Conservation (phyloP, 2,329 filamentous ascomycete genomes). For the Sordariomycetes sp. region DNA sequence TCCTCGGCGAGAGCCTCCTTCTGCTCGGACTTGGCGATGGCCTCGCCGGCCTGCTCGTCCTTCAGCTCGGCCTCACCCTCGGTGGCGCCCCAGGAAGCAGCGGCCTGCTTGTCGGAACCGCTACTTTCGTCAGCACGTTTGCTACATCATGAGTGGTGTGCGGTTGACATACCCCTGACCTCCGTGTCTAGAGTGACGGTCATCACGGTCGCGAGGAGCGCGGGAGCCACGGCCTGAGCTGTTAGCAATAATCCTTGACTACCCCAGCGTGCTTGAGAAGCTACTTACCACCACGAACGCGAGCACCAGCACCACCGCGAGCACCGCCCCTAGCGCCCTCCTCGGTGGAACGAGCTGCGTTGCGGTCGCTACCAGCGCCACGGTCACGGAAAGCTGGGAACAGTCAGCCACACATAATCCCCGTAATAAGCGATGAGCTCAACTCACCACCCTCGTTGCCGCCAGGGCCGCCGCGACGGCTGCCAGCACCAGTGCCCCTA, state of each 20-base stretch:
- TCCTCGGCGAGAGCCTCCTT: conserved; percentile 55
- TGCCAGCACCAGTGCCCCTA: conserved; percentile 27
- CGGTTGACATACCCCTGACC: conserved; percentile 32
- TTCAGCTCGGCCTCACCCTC: conserved; percentile 78
- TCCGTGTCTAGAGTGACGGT: conserved; percentile 39
- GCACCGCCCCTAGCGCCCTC: conserved; percentile 48
- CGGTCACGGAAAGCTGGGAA: conserved; percentile 78
- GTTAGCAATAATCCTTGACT: conserved; percentile 2
- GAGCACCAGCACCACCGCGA: conserved; percentile 55
- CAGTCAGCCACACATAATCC: conserved; percentile 8
- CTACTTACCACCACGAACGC: conserved; percentile 47
- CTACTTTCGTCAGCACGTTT: conserved; percentile 31
- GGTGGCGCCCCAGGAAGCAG: conserved; percentile 79
- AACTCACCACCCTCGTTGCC: conserved; percentile 82
- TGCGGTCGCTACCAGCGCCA: conserved; percentile 69
- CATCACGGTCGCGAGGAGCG: conserved; percentile 43
- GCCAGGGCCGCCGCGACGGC: conserved; percentile 49
- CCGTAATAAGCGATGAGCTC: neutral
- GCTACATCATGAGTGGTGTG: neutral
- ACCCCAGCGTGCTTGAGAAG: neutral
- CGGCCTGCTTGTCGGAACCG: conserved; percentile 78
- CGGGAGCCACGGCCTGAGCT: conserved; percentile 42
- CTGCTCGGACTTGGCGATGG: conserved; percentile 77
- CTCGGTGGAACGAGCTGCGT: conserved; percentile 72
- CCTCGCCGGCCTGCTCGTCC: conserved; percentile 86